A percentile compares a stretch with the other conserved stretches of the same genome.
phyloP scores from a whole-genome alignment of 345 rosid species.

The Odontarrhena argentea region DNA sequence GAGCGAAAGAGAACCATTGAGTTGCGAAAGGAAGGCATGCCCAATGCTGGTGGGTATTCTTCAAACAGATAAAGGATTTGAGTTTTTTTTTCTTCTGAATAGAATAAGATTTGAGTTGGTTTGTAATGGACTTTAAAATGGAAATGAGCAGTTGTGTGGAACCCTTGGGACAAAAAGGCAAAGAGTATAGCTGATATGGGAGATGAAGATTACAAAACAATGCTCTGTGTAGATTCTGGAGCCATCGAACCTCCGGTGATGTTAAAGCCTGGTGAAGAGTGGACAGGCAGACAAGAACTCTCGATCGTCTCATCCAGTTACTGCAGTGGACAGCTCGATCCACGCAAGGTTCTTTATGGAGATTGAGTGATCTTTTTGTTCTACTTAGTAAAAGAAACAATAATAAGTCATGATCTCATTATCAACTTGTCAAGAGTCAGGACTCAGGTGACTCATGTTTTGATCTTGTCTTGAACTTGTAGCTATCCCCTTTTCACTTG shows the following conservation, averaged over 20 bases:
- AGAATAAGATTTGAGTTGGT: not conserved
- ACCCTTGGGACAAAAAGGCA: conserved; percentile 93
- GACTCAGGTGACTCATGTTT: conserved; percentile 26
- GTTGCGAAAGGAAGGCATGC: conserved; percentile 82
- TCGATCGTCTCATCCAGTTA: conserved; percentile 93
- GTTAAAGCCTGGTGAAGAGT: conserved; percentile 84
- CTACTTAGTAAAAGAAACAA: conserved; percentile 13
- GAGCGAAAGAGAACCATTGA: conserved; percentile 93
- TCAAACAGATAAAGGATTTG: conserved; percentile 1
- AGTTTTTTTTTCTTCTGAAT: not conserved
- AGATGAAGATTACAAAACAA: conserved; percentile 80
- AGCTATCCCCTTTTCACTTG: conserved; percentile 19
- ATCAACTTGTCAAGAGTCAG: conserved; percentile 11
- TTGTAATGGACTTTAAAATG: conserved; percentile 15
- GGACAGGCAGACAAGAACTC: conserved; percentile 88
- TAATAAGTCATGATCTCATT: conserved; percentile 32
- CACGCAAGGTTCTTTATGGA: conserved; percentile 76
- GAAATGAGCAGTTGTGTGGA: conserved; percentile 74
- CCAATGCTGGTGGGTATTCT: conserved; percentile 65
- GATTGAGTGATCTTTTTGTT: conserved; percentile 38
- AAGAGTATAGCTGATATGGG: conserved; percentile 81
- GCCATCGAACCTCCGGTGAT: conserved; percentile 63
- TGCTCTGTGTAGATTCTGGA: conserved; percentile 87
- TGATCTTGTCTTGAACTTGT: conserved; percentile 27
- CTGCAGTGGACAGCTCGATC: conserved; percentile 95